Conservation (phyloP, 2,329 filamentous ascomycete species). For the Parascedosporium putredinis region DNA sequence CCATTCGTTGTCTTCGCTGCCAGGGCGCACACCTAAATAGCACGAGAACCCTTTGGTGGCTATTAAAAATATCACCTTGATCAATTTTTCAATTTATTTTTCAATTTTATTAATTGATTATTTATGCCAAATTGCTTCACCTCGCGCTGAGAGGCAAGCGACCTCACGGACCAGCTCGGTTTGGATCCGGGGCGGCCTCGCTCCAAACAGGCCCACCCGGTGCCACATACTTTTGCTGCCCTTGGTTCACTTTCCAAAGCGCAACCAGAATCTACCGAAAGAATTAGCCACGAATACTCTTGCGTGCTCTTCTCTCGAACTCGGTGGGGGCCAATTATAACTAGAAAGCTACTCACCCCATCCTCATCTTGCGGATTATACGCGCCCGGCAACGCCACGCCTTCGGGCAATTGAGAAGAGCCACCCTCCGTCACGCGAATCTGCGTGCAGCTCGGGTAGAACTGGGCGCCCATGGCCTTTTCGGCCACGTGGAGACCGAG, state of each 20-base stretch:
- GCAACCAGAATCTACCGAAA: conserved; percentile 4
- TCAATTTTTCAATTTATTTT: no score
- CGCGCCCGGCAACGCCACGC: background rate
- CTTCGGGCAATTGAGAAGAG: background rate
- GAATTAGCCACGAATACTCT: no score
- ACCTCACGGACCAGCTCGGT: background rate
- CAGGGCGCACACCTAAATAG: no score
- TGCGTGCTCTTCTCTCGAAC: no score
- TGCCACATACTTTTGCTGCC: background rate
- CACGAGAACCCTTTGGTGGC: no score
- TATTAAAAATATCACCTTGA: no score
- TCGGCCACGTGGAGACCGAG: conserved; percentile 38
- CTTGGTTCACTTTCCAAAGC: conserved; percentile 2
- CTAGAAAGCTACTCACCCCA: conserved; percentile 5
- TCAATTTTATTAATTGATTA: no score
- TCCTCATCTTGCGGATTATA: background rate
- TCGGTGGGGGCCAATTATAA: no score
- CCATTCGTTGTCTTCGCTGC: no score
- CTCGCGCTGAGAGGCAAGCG: no score
- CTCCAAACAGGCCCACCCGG: conserved; percentile 5
- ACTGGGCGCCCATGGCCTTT: conserved; percentile 1
- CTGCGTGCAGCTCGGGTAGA: conserved; percentile 7
- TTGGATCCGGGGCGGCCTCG: conserved; percentile 1
- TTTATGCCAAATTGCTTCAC: no score
- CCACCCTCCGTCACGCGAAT: conserved; percentile 4